Base-by-base conservation (phyloP, 306 rosid genomes). In the Quercus berberidifolia region DNA sequence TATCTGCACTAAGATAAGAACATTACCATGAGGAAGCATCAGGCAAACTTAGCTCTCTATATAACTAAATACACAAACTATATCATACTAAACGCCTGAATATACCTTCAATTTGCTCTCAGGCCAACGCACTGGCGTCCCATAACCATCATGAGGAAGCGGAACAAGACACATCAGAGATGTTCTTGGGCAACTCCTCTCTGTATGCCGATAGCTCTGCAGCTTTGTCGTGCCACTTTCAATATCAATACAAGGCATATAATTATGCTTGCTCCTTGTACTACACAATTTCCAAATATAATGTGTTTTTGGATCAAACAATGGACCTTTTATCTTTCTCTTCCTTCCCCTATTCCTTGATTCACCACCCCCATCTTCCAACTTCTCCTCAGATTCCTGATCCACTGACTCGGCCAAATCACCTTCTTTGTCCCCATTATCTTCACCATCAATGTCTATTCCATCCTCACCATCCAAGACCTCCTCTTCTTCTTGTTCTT, bases 171-270 rank as follows among this genome's bases (percentile, higher is more conserved):
- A 95, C 98, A 87, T 90, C 30, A 84, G 30, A 14, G 92, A 78
- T 7, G 74, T 65, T 85, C 80, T 88, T 0, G 98, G 98, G 81
- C 99, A 95, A 87, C 93, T 95, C 91, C 99, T 85, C 91, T 93
- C 98, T 3, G 85, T 85, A 80, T 95, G 99, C 43, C 99, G 89
- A 83, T 95, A 91, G 69, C 88, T 82, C 73, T 85, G 92, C 58
- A 82, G 79, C 90, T 81, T 94, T n/a, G 84, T 90, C 69, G 88
- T 74, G 74, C 83, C 63, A 35, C 75, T 83, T 84, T 93, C 99
- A 69, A 86, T 80, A 75, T 95, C 99, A 79, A 95, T 89, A 65
- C 98, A 95, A 3, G 99, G 99, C 64, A 95, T 90, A 85, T 95
- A 95, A 77, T 93, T 95, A 69, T 91, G 95, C 83, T 95, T 95